phyloP scores from a whole-genome alignment of 2,329 filamentous ascomycete species.

The Penicillium sp. region DNA sequence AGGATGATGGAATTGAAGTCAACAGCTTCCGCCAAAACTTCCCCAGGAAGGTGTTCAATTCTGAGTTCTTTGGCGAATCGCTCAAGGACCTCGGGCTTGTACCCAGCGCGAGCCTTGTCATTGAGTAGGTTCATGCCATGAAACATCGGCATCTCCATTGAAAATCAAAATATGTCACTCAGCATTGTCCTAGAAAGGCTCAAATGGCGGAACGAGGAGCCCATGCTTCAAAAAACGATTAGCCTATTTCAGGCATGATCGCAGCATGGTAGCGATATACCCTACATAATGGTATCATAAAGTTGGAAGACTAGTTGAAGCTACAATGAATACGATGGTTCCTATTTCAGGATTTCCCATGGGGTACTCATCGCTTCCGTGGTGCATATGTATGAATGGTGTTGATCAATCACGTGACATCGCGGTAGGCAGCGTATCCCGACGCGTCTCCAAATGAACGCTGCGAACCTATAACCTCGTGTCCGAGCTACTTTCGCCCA shows the following conservation, averaged over 20 bases:
- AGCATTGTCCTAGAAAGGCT: not conserved
- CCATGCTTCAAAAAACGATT: not conserved
- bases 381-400: not conserved
- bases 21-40: constrained; percentile 84
- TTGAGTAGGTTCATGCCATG: constrained; percentile 51
- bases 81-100: constrained; percentile 90
- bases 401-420: constrained; percentile 35
- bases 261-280: not conserved
- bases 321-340: not conserved
- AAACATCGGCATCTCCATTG: not conserved
- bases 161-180: not conserved
- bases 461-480: not conserved
- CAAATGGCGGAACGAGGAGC: not conserved
- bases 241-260: not conserved
- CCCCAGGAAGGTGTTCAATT: constrained; percentile 77
- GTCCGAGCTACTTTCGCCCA: not conserved
- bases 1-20: constrained; percentile 72
- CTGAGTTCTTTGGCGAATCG: constrained; percentile 84
- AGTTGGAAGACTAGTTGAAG: not conserved
- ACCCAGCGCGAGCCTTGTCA: constrained; percentile 86
- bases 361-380: not conserved
- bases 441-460: constrained; percentile 27
- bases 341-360: not conserved
- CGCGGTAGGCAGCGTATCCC: constrained; percentile 33
- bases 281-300: not conserved